These are phyloP conservation scores for Irpex sp. DNA, from an alignment of 1,284 basidiomycete species.

Conservation along the genomic window DNA sequence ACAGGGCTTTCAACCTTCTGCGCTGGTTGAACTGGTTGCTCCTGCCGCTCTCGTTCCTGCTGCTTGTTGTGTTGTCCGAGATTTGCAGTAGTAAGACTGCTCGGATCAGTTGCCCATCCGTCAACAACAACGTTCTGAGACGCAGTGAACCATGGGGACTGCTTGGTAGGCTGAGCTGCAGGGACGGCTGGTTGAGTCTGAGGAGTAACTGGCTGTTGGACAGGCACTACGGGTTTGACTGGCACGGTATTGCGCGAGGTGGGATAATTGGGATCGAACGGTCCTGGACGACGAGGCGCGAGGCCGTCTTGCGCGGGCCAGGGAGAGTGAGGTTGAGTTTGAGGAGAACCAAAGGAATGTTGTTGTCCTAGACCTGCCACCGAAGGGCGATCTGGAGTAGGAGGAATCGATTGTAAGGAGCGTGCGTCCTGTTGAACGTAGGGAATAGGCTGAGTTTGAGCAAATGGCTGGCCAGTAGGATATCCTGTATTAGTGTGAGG, in stretches of 20 bases:
- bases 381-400: constrained; percentile 18
- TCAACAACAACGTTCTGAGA: constrained; percentile 40
- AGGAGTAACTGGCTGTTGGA: neutral
- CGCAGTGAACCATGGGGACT: constrained; percentile 48
- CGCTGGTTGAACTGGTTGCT: constrained; percentile 11
- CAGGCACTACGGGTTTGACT: neutral
- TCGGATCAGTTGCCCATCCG: constrained; percentile 42
- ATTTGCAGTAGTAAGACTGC: constrained; percentile 49
- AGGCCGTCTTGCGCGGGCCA: constrained; percentile 27
- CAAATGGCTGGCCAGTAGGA: constrained; percentile 23
- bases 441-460: constrained; percentile 25
- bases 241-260: constrained; percentile 21
- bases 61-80: constrained; percentile 54
- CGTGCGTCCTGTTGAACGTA: constrained; percentile 20
- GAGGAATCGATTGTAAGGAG: constrained; percentile 16
- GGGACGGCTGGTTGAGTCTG: constrained; percentile 13
- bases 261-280: constrained; percentile 33
- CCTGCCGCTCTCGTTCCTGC: constrained; percentile 26
- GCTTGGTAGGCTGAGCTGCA: constrained; percentile 25
- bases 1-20: constrained; percentile 9
- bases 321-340: constrained; percentile 24
- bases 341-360: constrained; percentile 15
- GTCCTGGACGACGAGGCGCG: constrained; percentile 33
- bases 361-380: constrained; percentile 13
- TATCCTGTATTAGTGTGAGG: constrained; percentile 21